Conservation (phyloP, 2,329 filamentous ascomycete genomes). For the Phaeosphaeriaceae sp. region DNA sequence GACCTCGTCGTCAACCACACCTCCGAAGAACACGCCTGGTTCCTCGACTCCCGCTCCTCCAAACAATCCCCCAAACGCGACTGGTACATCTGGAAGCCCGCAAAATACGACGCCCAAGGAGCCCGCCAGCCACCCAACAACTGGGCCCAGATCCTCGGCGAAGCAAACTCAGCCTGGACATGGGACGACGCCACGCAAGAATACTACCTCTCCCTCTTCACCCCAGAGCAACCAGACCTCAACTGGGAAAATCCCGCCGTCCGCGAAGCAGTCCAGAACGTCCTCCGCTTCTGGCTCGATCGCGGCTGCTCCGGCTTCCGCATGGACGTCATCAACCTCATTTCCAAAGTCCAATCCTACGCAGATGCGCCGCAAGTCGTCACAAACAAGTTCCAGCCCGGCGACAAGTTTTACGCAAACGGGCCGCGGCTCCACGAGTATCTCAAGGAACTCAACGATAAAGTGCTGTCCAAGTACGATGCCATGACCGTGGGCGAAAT, state of each 20-base stretch:
- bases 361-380: slow-evolving; percentile 35
- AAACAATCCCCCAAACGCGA: slow-evolving; percentile 56
- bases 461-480: slow-evolving; percentile 65
- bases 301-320: slow-evolving; percentile 64
- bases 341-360: slow-evolving; percentile 42
- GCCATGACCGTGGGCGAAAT: slow-evolving; percentile 71
- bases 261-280: slow-evolving; percentile 71
- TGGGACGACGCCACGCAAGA: slow-evolving; percentile 74
- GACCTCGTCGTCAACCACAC: slow-evolving; percentile 53
- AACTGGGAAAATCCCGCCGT: slow-evolving; percentile 79
- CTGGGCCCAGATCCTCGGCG: slow-evolving; percentile 66
- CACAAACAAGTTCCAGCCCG: slow-evolving; percentile 49
- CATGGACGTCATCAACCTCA: slow-evolving; percentile 50
- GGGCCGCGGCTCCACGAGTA: slow-evolving; percentile 74
- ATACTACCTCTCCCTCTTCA: slow-evolving; percentile 80
- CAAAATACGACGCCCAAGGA: slow-evolving; percentile 59
- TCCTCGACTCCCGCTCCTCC: slow-evolving; percentile 60
- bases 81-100: slow-evolving; percentile 63
- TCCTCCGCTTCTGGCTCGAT: slow-evolving; percentile 81
- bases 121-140: slow-evolving; percentile 75
- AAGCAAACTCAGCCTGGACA: slow-evolving; percentile 66
- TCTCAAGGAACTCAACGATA: slow-evolving; percentile 66
- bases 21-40: slow-evolving; percentile 60
- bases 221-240: slow-evolving; percentile 77
- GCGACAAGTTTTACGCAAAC: slow-evolving; percentile 65